These are phyloP conservation scores for Benincasa hispida DNA, from an alignment of 306 rosid genomes.

Conservation along the genomic window DNA sequence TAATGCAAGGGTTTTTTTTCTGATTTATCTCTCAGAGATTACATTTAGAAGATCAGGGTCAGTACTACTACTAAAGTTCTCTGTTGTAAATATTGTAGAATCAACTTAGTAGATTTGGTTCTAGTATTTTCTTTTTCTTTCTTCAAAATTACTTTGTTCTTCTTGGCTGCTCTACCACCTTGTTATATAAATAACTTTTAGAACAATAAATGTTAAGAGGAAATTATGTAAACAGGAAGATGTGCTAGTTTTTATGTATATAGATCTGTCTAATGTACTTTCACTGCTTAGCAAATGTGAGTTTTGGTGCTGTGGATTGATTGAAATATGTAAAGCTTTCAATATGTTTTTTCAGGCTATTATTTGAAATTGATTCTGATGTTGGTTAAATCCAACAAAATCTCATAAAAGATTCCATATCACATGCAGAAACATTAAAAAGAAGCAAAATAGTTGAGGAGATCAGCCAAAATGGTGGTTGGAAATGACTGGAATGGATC, in stretches of 20 bases:
- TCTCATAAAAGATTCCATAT: background rate
- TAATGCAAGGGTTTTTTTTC: background rate
- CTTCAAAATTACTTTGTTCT: background rate
- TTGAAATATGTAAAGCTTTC: too few species aligned
- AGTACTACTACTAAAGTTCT: background rate
- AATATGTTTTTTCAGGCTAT: background rate
- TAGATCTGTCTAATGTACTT: background rate
- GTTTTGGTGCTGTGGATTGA: background rate
- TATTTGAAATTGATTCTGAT: background rate
- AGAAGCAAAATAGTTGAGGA: background rate
- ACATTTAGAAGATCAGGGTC: background rate
- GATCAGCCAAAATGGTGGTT: background rate
- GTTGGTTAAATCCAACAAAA: background rate
- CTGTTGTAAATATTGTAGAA: background rate
- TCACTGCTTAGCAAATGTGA: background rate
- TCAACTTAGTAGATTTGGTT: background rate
- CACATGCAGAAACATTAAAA: background rate
- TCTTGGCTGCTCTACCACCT: background rate
- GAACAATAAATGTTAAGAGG: slow-evolving; percentile 2
- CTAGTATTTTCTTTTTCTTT: background rate
- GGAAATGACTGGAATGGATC: background rate
- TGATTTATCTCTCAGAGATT: background rate
- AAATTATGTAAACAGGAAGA: slow-evolving; percentile 1
- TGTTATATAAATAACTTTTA: slow-evolving; percentile 6
- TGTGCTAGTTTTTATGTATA: background rate